Base-by-base conservation (phyloP, 179 eudicot species). In the Drosera spatulata region DNA sequence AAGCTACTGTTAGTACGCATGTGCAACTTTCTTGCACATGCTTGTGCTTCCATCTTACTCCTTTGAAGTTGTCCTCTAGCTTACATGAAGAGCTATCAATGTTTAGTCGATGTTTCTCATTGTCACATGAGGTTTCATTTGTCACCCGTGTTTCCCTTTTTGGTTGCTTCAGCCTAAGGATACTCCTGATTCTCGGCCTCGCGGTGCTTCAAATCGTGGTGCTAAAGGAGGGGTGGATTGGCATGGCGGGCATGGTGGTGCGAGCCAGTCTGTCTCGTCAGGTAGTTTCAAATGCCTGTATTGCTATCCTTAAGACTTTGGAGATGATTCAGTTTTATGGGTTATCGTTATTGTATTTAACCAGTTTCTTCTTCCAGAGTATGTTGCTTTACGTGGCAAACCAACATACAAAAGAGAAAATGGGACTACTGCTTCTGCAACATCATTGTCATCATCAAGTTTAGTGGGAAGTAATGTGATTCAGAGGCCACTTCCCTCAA, bases 341-440 rank as follows among this genome's bases (percentile, higher is more conserved):
- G 33, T 14, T 11, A 12, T 14, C 37, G 12, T 22, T 45, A 42
- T 45, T 53, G 45, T 8, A 45, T 60, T 12, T 51, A 5, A 41
- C 48, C 2, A 46, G 43, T 66, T 64, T 54, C 42, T 58, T 38
- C 3, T 66, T 47, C 10, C 67, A 91, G 98, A 91, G 49, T 69
- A 79, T 61, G 83, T 73, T 73, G 70, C 76, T 55, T 61, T 61
- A 62, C 76, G 79, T 60, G 85, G 83, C 40, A 88, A 82, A 63
- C 51, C 86, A 64, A 69, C 80, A 38, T 80, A 75, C 73, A 82
- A 84, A 80, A 93, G 83, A 75, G 96, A 89, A 55, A 85, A 77
- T 75, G 99, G 81, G 55, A 72, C 78, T 11, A 65, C 69, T 59
- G 41, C 71, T 38, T 69, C 78, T 66, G 44, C 73, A 61, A 71